These are phyloP conservation scores for Diutina siamensis DNA, from an alignment of 1,139 yeast species.

Conservation along the genomic window DNA sequence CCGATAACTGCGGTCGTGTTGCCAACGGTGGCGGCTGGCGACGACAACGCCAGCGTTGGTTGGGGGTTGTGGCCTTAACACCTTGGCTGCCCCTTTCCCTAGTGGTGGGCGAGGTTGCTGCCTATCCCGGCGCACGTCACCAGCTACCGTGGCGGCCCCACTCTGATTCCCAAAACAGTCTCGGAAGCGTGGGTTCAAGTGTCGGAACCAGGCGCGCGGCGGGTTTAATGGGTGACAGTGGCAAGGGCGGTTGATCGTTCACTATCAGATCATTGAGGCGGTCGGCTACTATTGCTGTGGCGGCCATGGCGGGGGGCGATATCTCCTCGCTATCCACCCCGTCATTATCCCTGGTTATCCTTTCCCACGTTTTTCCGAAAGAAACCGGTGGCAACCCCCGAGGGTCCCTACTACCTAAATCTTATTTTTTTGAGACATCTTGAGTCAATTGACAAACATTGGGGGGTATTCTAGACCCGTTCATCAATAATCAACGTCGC, in stretches of 20 bases:
- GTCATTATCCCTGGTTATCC: no score
- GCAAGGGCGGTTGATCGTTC: no score
- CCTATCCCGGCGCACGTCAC: no score
- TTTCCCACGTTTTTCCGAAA: background rate
- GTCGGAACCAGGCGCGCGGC: background rate
- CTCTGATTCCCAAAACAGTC: background rate
- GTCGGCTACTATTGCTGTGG: no score
- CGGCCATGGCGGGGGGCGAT: no score
- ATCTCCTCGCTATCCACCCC: background rate
- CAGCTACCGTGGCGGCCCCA: background rate
- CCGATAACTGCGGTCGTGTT: conserved; percentile 5
- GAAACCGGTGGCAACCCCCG: background rate
- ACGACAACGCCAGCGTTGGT: background rate
- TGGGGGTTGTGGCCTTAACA: background rate
- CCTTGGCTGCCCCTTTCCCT: no score
- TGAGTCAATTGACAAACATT: no score
- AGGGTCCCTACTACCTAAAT: background rate
- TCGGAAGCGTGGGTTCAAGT: background rate
- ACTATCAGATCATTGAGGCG: no score
- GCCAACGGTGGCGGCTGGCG: background rate
- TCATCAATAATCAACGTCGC: no score
- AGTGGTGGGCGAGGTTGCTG: no score
- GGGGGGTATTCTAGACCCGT: no score
- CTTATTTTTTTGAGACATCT: background rate
- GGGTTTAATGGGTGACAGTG: background rate